These are phyloP conservation scores for Ustilago curta DNA, from an alignment of 1,284 basidiomycete species.

Conservation along the genomic window DNA sequence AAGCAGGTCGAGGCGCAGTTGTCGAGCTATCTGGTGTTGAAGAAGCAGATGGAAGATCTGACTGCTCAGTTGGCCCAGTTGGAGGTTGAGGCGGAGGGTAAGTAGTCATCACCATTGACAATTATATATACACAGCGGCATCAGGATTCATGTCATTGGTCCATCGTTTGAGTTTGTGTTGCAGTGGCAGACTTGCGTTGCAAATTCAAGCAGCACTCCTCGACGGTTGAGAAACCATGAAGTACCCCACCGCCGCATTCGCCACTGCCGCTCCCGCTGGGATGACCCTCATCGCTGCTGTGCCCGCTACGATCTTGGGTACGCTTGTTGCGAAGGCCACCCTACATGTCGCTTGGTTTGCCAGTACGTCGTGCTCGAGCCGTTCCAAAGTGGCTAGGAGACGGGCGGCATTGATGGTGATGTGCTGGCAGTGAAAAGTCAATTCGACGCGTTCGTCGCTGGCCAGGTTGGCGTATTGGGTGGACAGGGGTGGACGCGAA, in stretches of 20 bases:
- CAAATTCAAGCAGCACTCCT: conserved; percentile 15
- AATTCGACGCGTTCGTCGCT: conserved; percentile 44
- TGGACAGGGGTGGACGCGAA: conserved; percentile 34
- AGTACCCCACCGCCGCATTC: conserved; percentile 19
- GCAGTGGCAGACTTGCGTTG: no score
- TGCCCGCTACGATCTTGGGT: conserved; percentile 23
- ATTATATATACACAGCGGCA: not conserved
- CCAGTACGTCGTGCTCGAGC: conserved; percentile 48
- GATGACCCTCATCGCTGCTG: not conserved
- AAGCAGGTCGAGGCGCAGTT: conserved; percentile 32
- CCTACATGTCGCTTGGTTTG: conserved; percentile 19
- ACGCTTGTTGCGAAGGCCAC: conserved; percentile 4
- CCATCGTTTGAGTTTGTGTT: no score
- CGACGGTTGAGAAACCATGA: conserved; percentile 16
- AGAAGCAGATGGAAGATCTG: conserved; percentile 43
- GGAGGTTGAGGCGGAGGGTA: conserved; percentile 31
- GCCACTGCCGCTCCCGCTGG: not conserved
- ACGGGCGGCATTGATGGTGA: conserved; percentile 49
- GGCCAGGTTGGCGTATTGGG: conserved; percentile 28
- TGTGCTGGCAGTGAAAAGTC: conserved; percentile 49
- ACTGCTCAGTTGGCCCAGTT: conserved; percentile 37
- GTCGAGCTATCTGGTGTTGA: conserved; percentile 28
- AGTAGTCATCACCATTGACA: conserved; percentile 5
- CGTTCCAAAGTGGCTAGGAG: conserved; percentile 45
- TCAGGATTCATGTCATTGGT: not conserved